Base-by-base conservation (phyloP, 108 stramenopile species). In the Chaetoceros tenuissimus region DNA sequence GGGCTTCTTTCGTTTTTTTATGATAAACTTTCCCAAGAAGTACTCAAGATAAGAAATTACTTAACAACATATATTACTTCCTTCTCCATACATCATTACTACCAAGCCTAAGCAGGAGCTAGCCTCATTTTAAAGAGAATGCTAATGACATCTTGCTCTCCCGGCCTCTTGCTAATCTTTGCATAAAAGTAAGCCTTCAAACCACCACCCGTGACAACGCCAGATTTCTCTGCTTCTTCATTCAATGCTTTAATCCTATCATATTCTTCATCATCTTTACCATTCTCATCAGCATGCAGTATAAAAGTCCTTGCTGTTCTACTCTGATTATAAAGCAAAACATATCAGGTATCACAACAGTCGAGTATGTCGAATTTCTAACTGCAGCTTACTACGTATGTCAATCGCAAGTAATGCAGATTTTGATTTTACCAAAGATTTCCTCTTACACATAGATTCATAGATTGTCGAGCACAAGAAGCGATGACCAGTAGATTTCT, bases 121-220 rank as follows among this genome's bases (percentile, higher is more conserved):
- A 80, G 51, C 49, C 59, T 28, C 10, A n/a, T n/a, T n/a, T 63
- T 56, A 19, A 63, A 29, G 40, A 71, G 64, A 51, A 80, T 69
- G 40, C 72, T 74, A 17, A 56, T 21, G 31, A 56, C 40, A 1
- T 28, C 53, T 5, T 54, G n/a, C 10, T 22, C 23, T 17, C 53
- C 53, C 0, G 22, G 63, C 54, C 25, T 66, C 40, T 16, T 51
- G 19, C 71, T 75, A 5, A 76, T 46, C 17, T 48, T 40, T 20
- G 55, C 71, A 66, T 75, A 78, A 81, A 78, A 81, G 57, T 81
- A 81, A 3, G 76, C 80, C 59, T 83, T 85, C 27, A 53, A 51
- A 3, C 84, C 84, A 1, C 84, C 84, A 24, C 24, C 20, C 0
- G 80, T 80, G 49, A 81, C 34, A 21, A 64, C 78, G 3, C 84